A percentile compares a stretch with the other conserved stretches of the same genome.
Evolutionary conservation across 129 eudicot species (phyloP).

Genomic region (sunflower (Helianthus annuus)): HanXRQr2.0-SUNRISE NC_035433.2:145800573-145801072

Average conservation of each 20-base stretch:
- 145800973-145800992: slow-evolving; percentile 85
- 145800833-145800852: neutral
- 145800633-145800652: slow-evolving; percentile 45
- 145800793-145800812: slow-evolving; percentile 85
- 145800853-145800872: too few relatives aligned
- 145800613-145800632: slow-evolving; percentile 62
- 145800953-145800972: slow-evolving; percentile 97
- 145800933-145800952: slow-evolving; percentile 88
- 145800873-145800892: slow-evolving; percentile 27
- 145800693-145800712: slow-evolving; percentile 36
- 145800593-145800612: slow-evolving; percentile 87
- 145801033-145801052: slow-evolving; percentile 38
- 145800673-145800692: slow-evolving; percentile 20
- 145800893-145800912: slow-evolving; percentile 35
- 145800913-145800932: slow-evolving; percentile 62
- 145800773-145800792: slow-evolving; percentile 94
- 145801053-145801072: slow-evolving; percentile 78
- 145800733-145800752: slow-evolving; percentile 57
- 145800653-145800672: slow-evolving; percentile 45
- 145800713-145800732: slow-evolving; percentile 83
- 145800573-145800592: slow-evolving; percentile 65
- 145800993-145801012: slow-evolving; percentile 38
- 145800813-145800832: slow-evolving; percentile 61
- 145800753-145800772: slow-evolving; percentile 88
- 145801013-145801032: slow-evolving; percentile 29